Evolutionary conservation across 106 monocot species (phyloP), one percentile per base, ranked within the genome.

Genomic region (Dioscorea alata): DNA sequence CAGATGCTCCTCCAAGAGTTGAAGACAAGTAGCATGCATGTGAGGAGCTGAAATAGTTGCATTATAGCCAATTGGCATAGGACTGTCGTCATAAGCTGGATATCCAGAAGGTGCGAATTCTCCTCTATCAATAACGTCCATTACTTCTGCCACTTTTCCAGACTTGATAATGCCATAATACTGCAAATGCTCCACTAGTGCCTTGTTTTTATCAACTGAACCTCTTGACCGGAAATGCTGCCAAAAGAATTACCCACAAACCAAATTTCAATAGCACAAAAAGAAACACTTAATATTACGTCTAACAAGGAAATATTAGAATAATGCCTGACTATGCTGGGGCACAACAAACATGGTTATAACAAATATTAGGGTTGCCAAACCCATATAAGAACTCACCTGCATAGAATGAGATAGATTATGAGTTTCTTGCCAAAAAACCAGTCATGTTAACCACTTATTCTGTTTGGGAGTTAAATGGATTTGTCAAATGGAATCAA

Each of bases 1-100:
- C 23, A 94, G 74, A 68, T 90, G 79, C 34, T 87, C 72, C 74
- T 84, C 71, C 64, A 94, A 73, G 17, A 94, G 72, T 70, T 94
- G 87, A 23, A 94, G 71, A 73, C 94, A 94, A 73, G 81, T 67
- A 58, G 90, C 94, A 77, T 94, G 94, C 94, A 94, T 94, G 70
- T 94, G 94, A 63, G 94, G 94, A 33, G 94, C 94, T 33, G 94
- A 94, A 71, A 94, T 94, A 64, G 94, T 94, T 62, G 90, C 94
- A 79, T 90, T 90, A 64, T 85, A 94, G 48, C 94, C 94, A 60
- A 94, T 94, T 48, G 74, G 75, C 90, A 94, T 81, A 20, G 94
- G 94, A 63, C 80, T 87, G 59, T 94, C 94, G 72, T 80, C 54
- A 71, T 94, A 94, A 63, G 94, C 71, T 24, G 64, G 49, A 20